A percentile compares a stretch with the other conserved stretches of the same genome.
phyloP scores from a whole-genome alignment of 2,329 filamentous ascomycete genomes.

The Pseudogymnoascus pannorum region DNA sequence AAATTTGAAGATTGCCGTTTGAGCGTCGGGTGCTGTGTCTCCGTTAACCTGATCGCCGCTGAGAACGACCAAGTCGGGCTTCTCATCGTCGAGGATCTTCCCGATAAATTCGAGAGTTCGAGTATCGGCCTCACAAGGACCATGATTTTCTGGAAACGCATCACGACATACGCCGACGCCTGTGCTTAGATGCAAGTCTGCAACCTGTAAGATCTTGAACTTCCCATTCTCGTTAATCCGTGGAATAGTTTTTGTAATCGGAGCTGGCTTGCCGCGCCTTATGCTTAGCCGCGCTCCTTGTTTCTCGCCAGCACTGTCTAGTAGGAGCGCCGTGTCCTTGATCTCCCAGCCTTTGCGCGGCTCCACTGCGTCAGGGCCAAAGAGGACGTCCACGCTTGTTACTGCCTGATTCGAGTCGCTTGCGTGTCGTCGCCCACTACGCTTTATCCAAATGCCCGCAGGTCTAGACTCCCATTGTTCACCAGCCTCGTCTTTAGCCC shows the following conservation, averaged over 20 bases:
- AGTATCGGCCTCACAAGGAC: conserved; percentile 83
- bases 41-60: conserved; percentile 95
- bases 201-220: conserved; percentile 95
- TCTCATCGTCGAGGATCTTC: conserved; percentile 81
- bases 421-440: conserved; percentile 39
- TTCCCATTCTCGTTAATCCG: conserved; percentile 81
- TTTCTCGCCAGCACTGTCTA: conserved; percentile 55
- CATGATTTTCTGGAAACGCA: conserved; percentile 69
- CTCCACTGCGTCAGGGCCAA: conserved; percentile 73
- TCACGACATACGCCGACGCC: conserved; percentile 81
- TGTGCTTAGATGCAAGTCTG: conserved; percentile 91
- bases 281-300: conserved; percentile 71
- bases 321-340: conserved; percentile 62
- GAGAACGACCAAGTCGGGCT: conserved; percentile 83
- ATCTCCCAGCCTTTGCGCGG: conserved; percentile 80
- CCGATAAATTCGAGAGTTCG: conserved; percentile 85
- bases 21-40: conserved; percentile 82
- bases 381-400: conserved; percentile 63
- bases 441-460: conserved; percentile 62
- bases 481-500: conserved; percentile 44
- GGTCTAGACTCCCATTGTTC: conserved; percentile 60
- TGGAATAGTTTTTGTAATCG: conserved; percentile 61
- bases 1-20: conserved; percentile 91
- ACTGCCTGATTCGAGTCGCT: conserved; percentile 41
- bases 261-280: conserved; percentile 60